These are phyloP conservation scores for Tricholoma terreum DNA, from an alignment of 768 basidiomycete species.

Conservation along the genomic window DNA sequence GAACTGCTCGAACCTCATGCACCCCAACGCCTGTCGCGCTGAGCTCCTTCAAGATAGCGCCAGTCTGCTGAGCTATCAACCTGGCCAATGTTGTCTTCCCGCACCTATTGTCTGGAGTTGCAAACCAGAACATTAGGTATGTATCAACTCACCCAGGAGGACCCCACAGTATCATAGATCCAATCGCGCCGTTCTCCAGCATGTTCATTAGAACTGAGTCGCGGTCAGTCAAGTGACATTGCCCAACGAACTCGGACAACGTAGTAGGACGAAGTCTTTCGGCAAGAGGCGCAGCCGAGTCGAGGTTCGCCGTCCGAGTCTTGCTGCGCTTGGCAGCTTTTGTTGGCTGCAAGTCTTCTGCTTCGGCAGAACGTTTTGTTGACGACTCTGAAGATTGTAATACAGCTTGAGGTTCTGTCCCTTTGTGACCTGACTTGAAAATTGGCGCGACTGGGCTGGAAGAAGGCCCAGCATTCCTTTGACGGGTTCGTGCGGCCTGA, in stretches of 20 bases:
- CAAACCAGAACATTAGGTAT: neutral
- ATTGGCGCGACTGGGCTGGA: slow-evolving; percentile 39
- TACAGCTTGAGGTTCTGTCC: slow-evolving; percentile 11
- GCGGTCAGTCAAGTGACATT: slow-evolving; percentile 56
- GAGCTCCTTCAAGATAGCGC: slow-evolving; percentile 69
- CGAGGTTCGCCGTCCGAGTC: slow-evolving; percentile 7
- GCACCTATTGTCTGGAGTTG: slow-evolving; percentile 35
- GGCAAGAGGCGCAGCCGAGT: slow-evolving; percentile 53
- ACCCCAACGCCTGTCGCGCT: slow-evolving; percentile 70
- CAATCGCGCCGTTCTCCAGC: slow-evolving; percentile 47
- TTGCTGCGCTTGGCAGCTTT: slow-evolving; percentile 18
- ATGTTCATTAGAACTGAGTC: slow-evolving; percentile 55
- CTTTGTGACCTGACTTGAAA: slow-evolving; percentile 27
- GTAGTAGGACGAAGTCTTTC: slow-evolving; percentile 66
- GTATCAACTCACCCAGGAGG: slow-evolving; percentile 55
- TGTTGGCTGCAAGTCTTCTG: slow-evolving; percentile 10
- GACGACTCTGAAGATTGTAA: neutral
- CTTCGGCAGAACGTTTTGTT: slow-evolving; percentile 17
- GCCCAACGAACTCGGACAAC: slow-evolving; percentile 71
- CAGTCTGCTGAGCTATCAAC: slow-evolving; percentile 57
- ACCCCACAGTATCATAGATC: slow-evolving; percentile 72
- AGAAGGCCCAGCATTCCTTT: slow-evolving; percentile 11
- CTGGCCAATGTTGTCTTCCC: slow-evolving; percentile 78
- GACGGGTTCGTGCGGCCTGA: slow-evolving; percentile 7
- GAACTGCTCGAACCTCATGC: slow-evolving; percentile 67